phyloP scores from a whole-genome alignment of 768 basidiomycete genomes.

The Amyloporia xantha region DNA sequence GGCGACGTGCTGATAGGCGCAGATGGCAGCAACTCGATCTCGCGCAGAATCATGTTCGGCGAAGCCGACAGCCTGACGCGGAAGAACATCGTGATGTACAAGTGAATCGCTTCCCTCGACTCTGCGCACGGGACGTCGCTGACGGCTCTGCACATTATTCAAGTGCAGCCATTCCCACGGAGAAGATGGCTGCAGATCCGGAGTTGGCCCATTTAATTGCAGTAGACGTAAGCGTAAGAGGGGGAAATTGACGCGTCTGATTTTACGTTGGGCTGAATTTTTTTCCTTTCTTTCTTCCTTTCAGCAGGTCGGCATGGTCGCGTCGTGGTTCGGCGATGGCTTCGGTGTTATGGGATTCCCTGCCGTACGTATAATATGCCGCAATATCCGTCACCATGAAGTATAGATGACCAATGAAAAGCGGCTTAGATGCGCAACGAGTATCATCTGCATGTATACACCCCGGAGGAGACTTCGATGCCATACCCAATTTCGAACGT shows the following conservation, averaged over 20 bases:
- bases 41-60: conserved; percentile 9
- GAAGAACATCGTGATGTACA: conserved; percentile 15
- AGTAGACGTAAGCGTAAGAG: background rate
- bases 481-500: background rate
- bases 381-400: too few species aligned
- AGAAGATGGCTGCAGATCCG: background rate
- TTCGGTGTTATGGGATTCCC: conserved; percentile 14
- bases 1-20: conserved; percentile 25
- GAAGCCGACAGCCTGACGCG: background rate
- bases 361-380: conserved; percentile 6
- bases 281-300: too few species aligned
- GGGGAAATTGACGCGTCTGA: background rate
- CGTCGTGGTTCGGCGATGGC: background rate
- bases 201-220: background rate
- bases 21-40: conserved; percentile 14
- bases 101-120: background rate
- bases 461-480: too few species aligned
- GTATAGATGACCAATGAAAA: too few species aligned
- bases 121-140: background rate
- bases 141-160: background rate
- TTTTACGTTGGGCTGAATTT: too few species aligned
- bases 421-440: background rate
- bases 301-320: background rate
- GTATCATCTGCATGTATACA: background rate
- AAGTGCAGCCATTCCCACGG: background rate